Percentiles rank a stretch among this genome's conserved stretches.
Evolutionary conservation across 2,329 filamentous ascomycete species (phyloP).

Genomic region (Fusarium foetens): DNA sequence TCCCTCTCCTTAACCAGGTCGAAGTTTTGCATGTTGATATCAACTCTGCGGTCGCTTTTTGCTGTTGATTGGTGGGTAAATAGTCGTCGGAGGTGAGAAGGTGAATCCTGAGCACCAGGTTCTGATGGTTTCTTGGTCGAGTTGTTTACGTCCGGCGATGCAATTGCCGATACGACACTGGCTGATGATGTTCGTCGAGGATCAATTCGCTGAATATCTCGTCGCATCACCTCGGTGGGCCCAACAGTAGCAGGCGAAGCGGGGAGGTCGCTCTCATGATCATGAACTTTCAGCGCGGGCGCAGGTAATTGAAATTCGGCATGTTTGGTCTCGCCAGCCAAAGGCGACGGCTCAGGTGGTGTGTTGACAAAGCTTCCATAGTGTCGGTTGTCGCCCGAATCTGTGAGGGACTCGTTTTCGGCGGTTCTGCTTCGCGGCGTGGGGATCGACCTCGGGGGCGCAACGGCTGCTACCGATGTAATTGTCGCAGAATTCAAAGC

Average conservation of each 20-base stretch:
- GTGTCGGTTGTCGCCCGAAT: slow-evolving; percentile 52
- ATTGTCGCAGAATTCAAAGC: slow-evolving; percentile 10
- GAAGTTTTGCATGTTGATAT: slow-evolving; percentile 57
- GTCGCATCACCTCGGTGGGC: slow-evolving; percentile 28
- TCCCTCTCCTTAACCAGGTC: slow-evolving; percentile 77
- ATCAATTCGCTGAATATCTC: slow-evolving; percentile 40
- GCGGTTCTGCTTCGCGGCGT: slow-evolving; percentile 20
- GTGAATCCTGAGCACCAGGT: slow-evolving; percentile 36
- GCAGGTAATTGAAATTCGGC: slow-evolving; percentile 63
- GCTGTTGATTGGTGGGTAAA: slow-evolving; percentile 47
- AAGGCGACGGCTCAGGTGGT: slow-evolving; percentile 47
- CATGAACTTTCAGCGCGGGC: slow-evolving; percentile 60
- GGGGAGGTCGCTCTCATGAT: slow-evolving; percentile 22
- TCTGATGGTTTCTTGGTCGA: slow-evolving; percentile 35
- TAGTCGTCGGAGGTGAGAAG: slow-evolving; percentile 50
- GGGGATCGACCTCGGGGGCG: slow-evolving; percentile 34
- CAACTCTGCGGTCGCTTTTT: slow-evolving; percentile 47
- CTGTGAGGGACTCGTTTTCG: slow-evolving; percentile 56
- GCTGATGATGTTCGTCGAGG: slow-evolving; percentile 53
- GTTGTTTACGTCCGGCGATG: slow-evolving; percentile 1
- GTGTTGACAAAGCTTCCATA: slow-evolving; percentile 66
- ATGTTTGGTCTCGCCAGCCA: slow-evolving; percentile 37
- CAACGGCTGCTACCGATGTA: slow-evolving; percentile 19
- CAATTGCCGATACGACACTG: slow-evolving; percentile 36
- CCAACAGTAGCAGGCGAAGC: slow-evolving; percentile 41